These are phyloP conservation scores for Calocera viscosa DNA, from an alignment of 768 basidiomycete species.

Conservation along the genomic window DNA sequence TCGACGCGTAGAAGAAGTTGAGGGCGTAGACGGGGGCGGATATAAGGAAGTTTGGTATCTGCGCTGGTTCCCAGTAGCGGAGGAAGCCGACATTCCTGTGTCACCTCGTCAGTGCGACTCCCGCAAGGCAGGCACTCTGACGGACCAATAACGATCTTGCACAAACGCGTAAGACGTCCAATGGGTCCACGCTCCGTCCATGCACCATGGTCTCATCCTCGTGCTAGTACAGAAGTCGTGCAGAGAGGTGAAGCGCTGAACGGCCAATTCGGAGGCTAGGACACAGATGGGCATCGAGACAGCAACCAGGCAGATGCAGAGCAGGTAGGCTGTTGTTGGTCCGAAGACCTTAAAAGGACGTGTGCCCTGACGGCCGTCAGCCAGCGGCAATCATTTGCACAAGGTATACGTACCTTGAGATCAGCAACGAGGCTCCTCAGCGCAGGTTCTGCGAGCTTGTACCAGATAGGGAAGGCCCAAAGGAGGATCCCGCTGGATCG, in stretches of 20 bases:
- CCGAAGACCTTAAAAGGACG: neutral
- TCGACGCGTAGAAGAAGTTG: constrained; percentile 30
- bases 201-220: neutral
- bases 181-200: constrained; percentile 1
- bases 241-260: neutral
- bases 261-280: neutral
- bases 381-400: neutral
- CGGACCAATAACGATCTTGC: neutral
- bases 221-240: neutral
- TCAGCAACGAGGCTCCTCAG: constrained; percentile 23
- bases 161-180: neutral
- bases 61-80: constrained; percentile 68
- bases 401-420: neutral
- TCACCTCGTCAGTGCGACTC: neutral
- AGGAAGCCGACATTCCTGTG: constrained; percentile 66
- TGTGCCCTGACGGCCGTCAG: neutral
- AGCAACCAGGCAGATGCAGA: neutral
- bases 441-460: constrained; percentile 44
- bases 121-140: neutral
- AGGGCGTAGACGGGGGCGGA: constrained; percentile 53
- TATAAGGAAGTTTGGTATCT: constrained; percentile 81
- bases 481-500: constrained; percentile 70
- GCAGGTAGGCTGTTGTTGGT: neutral
- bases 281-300: neutral
- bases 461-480: constrained; percentile 70